phyloP scores from a whole-genome alignment of 169 alveolate species.

The Plasmodium cynomolgi region DNA sequence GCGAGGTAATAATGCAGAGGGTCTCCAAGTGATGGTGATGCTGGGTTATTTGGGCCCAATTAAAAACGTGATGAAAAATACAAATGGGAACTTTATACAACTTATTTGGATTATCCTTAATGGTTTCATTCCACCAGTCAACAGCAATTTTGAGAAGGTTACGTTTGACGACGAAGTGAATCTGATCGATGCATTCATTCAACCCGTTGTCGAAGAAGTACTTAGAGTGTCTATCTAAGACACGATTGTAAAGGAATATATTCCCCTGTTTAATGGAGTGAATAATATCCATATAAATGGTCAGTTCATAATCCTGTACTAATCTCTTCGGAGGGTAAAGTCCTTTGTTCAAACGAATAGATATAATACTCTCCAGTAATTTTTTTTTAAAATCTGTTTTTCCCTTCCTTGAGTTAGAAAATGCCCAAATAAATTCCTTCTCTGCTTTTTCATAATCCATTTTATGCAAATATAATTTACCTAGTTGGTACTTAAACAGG shows the following conservation, averaged over 20 bases:
- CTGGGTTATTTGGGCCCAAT: constrained; percentile 55
- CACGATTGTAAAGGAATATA: constrained; percentile 45
- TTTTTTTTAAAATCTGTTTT: constrained; percentile 42
- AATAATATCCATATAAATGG: constrained; percentile 29
- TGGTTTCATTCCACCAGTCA: constrained; percentile 50
- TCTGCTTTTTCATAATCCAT: constrained; percentile 77
- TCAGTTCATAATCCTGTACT: constrained; percentile 19
- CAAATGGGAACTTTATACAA: constrained; percentile 46
- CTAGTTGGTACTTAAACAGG: constrained; percentile 76
- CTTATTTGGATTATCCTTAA: constrained; percentile 32
- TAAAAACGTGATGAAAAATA: constrained; percentile 52
- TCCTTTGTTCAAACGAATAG: constrained; percentile 53
- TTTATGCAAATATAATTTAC: constrained; percentile 79
- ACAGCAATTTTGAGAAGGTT: constrained; percentile 31
- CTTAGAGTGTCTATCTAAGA: constrained; percentile 1
- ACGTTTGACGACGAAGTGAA: constrained; percentile 51
- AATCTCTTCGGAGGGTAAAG: constrained; percentile 37
- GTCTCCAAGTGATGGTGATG: constrained; percentile 52
- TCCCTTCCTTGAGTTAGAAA: constrained; percentile 58
- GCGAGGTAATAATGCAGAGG: constrained; percentile 37
- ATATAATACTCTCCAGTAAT: constrained; percentile 7
- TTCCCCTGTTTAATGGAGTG: constrained; percentile 37
- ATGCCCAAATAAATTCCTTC: constrained; percentile 79
- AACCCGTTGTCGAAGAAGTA: constrained; percentile 27
- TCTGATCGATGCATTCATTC: constrained; percentile 56